A percentile compares a stretch with the other conserved stretches of the same genome.
Evolutionary conservation across 2,329 filamentous ascomycete species (phyloP).

Genomic region (Rutstroemia sp.): DNA sequence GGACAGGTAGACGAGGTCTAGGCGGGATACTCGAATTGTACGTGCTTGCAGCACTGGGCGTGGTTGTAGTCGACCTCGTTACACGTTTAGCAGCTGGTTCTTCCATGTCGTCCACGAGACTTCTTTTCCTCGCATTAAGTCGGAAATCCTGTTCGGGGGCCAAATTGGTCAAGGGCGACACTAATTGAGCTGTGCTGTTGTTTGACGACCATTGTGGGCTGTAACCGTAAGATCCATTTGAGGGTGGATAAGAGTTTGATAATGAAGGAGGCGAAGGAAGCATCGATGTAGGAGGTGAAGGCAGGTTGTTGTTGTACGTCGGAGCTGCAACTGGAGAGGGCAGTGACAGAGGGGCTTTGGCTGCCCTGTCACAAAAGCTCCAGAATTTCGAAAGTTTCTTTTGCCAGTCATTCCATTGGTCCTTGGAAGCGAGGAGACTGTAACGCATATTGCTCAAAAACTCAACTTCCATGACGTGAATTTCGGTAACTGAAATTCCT

Average conservation of each 20-base stretch:
- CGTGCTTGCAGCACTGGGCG: constrained; percentile 3
- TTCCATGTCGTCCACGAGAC: constrained; percentile 44
- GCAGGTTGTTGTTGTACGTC: constrained; percentile 36
- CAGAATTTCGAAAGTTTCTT: constrained; percentile 73
- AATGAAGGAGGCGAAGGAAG: constrained; percentile 41
- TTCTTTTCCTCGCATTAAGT: constrained; percentile 44
- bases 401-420: constrained; percentile 85
- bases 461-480: constrained; percentile 99
- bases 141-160: constrained; percentile 33
- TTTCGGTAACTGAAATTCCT: constrained; percentile 85
- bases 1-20: constrained; percentile 55
- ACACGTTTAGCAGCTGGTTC: constrained; percentile 48
- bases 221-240: constrained; percentile 21
- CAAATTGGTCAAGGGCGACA: constrained; percentile 27
- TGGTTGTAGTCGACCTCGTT: constrained; percentile 19
- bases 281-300: constrained; percentile 42
- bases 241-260: constrained; percentile 31
- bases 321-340: constrained; percentile 27
- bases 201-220: constrained; percentile 29
- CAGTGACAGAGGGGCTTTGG: constrained; percentile 20
- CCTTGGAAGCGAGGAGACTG: constrained; percentile 76
- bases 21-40: constrained; percentile 13
- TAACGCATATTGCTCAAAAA: constrained; percentile 98
- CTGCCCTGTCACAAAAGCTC: constrained; percentile 45
- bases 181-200: constrained; percentile 31